Base-by-base conservation (phyloP, 2,329 filamentous ascomycete genomes). In the Byssoonygena ceratinophila region DNA sequence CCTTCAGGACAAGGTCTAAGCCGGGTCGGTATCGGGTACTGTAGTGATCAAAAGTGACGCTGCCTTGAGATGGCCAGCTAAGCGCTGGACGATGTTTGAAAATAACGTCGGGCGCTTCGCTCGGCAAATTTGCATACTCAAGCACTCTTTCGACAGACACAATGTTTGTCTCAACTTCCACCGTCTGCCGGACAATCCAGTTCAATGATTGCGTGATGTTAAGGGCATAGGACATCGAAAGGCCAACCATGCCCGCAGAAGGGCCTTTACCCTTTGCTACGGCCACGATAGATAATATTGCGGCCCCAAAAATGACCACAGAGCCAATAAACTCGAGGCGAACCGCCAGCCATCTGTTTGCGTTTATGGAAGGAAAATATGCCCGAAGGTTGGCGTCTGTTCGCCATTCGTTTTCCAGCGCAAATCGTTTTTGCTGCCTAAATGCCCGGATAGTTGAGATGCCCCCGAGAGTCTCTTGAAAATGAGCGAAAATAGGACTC, bases 151-250 rank as follows among this genome's bases (percentile, higher is more conserved):
- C 92, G 34, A 98, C 92, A 8, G 91, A 95, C 43, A 98, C 91
- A 64, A 98, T 98, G 70, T 98, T 98, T n/a, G 91, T 97, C 76
- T 98, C 94, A n/a, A 98, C 92, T 70, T 98, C 94, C 31, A 98
- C 92, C 0, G 90, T 96, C 71, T 98, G 92, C 54, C 94, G 83
- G 48, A 98, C 92, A 64, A 98, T 96, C 92, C 92, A 98, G 74
- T 97, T 98, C 63, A 98, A 79, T 32, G 90, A 95, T 60, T 91
- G 87, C 1, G 92, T 98, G 64, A 98, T 97, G 72, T 96, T 88
- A 58, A 98, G 78, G 36, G 90, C 92, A 71, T 97, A 96, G 44
- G 91, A 95, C 89, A 98, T 95, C 58, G 87, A 82, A 63, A 98
- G 75, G 74, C 94, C 94, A 49, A 97, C 90, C 70, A 82, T 75